Evolutionary conservation across 257 asterid genomes (phyloP).

Genomic region (Lycium ferocissimum): DNA sequence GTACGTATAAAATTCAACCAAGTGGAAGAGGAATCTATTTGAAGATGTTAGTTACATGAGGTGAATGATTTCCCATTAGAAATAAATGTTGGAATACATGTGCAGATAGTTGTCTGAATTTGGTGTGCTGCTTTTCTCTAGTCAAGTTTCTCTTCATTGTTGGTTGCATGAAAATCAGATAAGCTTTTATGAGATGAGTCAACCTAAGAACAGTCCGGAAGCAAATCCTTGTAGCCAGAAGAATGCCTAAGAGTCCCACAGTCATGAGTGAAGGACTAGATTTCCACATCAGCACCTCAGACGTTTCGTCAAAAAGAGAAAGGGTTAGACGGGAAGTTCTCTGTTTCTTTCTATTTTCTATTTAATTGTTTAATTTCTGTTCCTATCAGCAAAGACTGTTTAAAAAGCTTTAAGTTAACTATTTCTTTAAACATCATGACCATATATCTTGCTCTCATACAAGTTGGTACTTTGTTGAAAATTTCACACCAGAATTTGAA

Average conservation of each 20-base stretch:
- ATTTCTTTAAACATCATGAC: slow-evolving; percentile 34
- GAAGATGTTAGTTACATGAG: slow-evolving; percentile 15
- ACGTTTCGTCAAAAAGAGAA: slow-evolving; percentile 34
- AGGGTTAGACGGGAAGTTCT: slow-evolving; percentile 30
- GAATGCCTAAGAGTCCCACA: slow-evolving; percentile 32
- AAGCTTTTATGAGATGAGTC: slow-evolving; percentile 31
- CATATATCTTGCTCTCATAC: slow-evolving; percentile 32
- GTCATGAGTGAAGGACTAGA: slow-evolving; percentile 33
- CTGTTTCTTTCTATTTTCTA: slow-evolving; percentile 1
- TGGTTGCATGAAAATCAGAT: slow-evolving; percentile 23
- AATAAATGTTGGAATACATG: background rate
- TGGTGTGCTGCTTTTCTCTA: background rate
- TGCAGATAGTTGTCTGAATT: slow-evolving; percentile 10
- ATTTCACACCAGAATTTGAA: slow-evolving; percentile 25
- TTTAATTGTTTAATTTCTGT: slow-evolving; percentile 15
- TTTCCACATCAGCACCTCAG: slow-evolving; percentile 32
- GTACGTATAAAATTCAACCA: background rate
- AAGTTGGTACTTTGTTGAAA: slow-evolving; percentile 45
- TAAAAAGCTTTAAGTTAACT: slow-evolving; percentile 35
- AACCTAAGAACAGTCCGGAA: slow-evolving; percentile 31
- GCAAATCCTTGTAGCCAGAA: slow-evolving; percentile 26
- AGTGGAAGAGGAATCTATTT: background rate
- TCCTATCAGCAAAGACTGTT: slow-evolving; percentile 20
- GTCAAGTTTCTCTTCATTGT: slow-evolving; percentile 22
- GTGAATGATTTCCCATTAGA: background rate